These are phyloP conservation scores for Leccinum fuscescens DNA, from an alignment of 1,284 basidiomycete species.

Conservation along the genomic window DNA sequence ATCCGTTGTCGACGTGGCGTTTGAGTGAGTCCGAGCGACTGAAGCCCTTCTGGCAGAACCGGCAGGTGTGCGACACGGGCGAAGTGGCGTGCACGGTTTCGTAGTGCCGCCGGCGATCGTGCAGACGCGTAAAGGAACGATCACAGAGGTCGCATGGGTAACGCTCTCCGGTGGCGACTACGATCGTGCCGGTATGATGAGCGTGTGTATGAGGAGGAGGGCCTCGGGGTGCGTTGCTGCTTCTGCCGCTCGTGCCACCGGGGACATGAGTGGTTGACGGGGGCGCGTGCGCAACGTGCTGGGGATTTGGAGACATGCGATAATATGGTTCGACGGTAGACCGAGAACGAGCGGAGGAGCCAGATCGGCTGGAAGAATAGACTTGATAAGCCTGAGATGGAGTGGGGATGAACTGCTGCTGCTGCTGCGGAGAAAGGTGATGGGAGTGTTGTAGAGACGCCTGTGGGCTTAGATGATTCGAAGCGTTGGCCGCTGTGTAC, in stretches of 20 bases:
- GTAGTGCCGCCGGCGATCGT: conserved; percentile 75
- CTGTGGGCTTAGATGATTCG: conserved; percentile 34
- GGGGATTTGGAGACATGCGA: conserved; percentile 35
- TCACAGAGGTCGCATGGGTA: conserved; percentile 69
- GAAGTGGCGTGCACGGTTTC: conserved; percentile 68
- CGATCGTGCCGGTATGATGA: conserved; percentile 17
- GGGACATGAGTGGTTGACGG: conserved; percentile 17
- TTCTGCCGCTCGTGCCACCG: conserved; percentile 14
- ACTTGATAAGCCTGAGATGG: conserved; percentile 47
- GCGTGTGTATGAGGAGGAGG: conserved; percentile 12
- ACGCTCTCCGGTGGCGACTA: conserved; percentile 46
- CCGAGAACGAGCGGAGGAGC: conserved; percentile 30
- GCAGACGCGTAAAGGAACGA: conserved; percentile 72
- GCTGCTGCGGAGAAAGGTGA: conserved; percentile 17
- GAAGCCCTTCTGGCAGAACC: conserved; percentile 70
- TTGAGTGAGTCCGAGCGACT: conserved; percentile 62
- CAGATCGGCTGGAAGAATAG: conserved; percentile 37
- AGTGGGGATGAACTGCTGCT: conserved; percentile 50
- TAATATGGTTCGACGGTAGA: conserved; percentile 36
- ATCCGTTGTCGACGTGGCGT: conserved; percentile 65
- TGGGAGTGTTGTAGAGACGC: conserved; percentile 32
- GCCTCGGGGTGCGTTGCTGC: conserved; percentile 12
- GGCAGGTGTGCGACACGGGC: conserved; percentile 62
- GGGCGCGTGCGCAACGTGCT: conserved; percentile 34
- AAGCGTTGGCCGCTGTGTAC: conserved; percentile 23